Percentiles rank a stretch among this genome's conserved stretches.
Evolutionary conservation across 139 green algal genomes (phyloP).

Genomic region (Coelastrella sp.): DNA sequence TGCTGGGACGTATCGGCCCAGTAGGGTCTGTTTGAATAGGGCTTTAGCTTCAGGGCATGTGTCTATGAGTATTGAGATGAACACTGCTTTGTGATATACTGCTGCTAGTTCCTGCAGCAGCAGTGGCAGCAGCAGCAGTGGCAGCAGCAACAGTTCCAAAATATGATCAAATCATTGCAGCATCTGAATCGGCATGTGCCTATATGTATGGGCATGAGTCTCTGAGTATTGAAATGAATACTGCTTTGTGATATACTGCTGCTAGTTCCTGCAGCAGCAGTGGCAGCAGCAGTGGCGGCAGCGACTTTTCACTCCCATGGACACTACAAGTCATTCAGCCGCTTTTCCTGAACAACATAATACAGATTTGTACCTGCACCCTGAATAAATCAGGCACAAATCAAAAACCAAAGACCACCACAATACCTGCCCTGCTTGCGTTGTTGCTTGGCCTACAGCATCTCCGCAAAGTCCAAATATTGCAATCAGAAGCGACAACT

Average conservation of each 20-base stretch:
- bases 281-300: no score
- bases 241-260: no score
- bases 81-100: neutral
- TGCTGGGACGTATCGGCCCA: conserved; percentile 12
- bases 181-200: no score
- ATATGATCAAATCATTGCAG: no score
- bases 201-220: neutral
- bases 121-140: neutral
- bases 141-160: no score
- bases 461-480: conserved; percentile 15
- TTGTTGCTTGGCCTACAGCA: neutral
- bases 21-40: conserved; percentile 5
- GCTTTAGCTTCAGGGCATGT: neutral
- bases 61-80: neutral
- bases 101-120: conserved; percentile 17
- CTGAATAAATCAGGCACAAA: no score
- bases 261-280: conserved; percentile 19
- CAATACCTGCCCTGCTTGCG: neutral
- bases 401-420: neutral
- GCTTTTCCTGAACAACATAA: no score
- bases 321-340: no score
- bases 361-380: no score
- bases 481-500: conserved; percentile 30
- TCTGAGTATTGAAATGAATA: neutral
- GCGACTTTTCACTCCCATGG: no score